These are phyloP conservation scores for Scenedesmus sp. DNA, from an alignment of 163 green algal species.

Conservation along the genomic window DNA sequence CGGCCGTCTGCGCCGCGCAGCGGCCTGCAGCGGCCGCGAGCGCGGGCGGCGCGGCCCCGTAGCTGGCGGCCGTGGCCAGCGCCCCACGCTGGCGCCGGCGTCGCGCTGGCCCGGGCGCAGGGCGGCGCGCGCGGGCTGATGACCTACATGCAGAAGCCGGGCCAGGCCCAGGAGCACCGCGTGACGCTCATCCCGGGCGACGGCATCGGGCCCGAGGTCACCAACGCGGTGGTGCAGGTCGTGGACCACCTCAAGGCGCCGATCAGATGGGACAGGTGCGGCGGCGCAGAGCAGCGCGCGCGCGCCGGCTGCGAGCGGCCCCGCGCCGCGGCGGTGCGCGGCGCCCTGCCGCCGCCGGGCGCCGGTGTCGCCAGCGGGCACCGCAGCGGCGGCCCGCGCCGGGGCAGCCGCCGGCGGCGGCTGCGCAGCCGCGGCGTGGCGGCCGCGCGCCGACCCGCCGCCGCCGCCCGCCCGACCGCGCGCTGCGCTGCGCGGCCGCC, in stretches of 20 bases:
- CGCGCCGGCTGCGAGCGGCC: background rate
- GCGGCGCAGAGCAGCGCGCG: background rate
- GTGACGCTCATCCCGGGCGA: conserved; percentile 83
- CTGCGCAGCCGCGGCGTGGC: background rate
- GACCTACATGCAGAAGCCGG: conserved; percentile 76
- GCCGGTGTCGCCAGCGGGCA: background rate
- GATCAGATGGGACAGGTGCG: conserved; percentile 76
- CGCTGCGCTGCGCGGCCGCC: background rate
- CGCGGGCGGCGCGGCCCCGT: too few relatives aligned
- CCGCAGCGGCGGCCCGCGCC: background rate
- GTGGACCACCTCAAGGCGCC: conserved; percentile 75
- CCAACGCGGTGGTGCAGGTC: conserved; percentile 68
- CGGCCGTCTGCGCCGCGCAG: too few relatives aligned
- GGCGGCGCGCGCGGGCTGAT: conserved; percentile 58
- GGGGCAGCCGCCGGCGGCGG: background rate
- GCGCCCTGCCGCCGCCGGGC: too few relatives aligned
- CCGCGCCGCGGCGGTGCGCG: too few relatives aligned
- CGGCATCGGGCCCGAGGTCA: conserved; percentile 77
- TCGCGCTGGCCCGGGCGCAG: too few relatives aligned
- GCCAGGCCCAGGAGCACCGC: conserved; percentile 56
- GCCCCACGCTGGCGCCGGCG: too few relatives aligned
- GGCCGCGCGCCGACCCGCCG: background rate
- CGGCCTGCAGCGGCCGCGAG: too few relatives aligned
- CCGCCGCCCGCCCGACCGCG: conserved; percentile 46
- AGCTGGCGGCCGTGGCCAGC: too few relatives aligned